Percentiles rank a stretch among this genome's conserved stretches.
phyloP scores from a whole-genome alignment of 805 yeast species.

The Ogataea ramenticola region DNA sequence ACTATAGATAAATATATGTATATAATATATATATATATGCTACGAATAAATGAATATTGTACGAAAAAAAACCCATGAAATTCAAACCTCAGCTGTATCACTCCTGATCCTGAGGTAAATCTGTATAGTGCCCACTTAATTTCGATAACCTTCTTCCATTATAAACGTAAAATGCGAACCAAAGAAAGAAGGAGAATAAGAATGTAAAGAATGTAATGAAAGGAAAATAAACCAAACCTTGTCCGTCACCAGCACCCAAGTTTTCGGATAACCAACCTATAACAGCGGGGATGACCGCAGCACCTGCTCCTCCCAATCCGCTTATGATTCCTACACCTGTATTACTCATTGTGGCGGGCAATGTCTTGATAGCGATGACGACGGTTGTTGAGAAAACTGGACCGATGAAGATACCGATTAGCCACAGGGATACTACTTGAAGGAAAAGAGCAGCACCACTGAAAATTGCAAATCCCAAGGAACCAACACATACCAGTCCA shows the following conservation, averaged over 20 bases:
- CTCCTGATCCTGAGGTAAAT: neutral
- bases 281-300: slow-evolving; percentile 64
- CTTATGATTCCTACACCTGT: slow-evolving; percentile 68
- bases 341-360: slow-evolving; percentile 56
- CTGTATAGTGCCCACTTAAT: neutral
- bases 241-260: slow-evolving; percentile 18
- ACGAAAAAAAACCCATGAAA: too few species aligned
- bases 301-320: slow-evolving; percentile 78
- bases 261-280: slow-evolving; percentile 42
- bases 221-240: slow-evolving; percentile 27
- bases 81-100: too few species aligned
- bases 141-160: slow-evolving; percentile 7
- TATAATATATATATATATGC: too few species aligned
- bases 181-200: slow-evolving; percentile 14
- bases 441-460: slow-evolving; percentile 9
- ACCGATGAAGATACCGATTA: slow-evolving; percentile 44
- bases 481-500: slow-evolving; percentile 24
- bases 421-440: slow-evolving; percentile 29
- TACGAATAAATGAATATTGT: too few species aligned
- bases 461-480: slow-evolving; percentile 27
- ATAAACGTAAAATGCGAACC: slow-evolving; percentile 20
- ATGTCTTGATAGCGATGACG: slow-evolving; percentile 50
- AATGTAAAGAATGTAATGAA: slow-evolving; percentile 15
- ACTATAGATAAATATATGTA: too few species aligned
- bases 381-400: slow-evolving; percentile 64